Evolutionary conservation across 805 yeast species (phyloP), one percentile per base, ranked within the genome.

Genomic region (Zygoascus flipseniorum): DNA sequence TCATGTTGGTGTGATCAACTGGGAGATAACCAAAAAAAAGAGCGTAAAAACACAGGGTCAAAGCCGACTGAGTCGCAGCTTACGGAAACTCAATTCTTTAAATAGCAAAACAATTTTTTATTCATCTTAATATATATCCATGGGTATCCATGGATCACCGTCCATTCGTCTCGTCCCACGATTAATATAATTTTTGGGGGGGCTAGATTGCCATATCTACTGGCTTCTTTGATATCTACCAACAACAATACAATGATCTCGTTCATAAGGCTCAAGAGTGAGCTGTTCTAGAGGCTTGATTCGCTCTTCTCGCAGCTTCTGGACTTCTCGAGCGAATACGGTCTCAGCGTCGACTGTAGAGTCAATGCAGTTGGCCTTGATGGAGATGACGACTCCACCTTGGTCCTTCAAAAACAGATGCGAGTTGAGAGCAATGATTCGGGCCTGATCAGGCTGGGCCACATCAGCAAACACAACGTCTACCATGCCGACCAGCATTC

Each of bases 381-480:
- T 93, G 67, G 98, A 92, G 69, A 93, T 93, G 61, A 93, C 93
- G 62, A 93, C 99, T 71, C 96, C 96, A 76, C 99, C 99, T 75
- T 85, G 89, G 74, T 93, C 97, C 76, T 93, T 93, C 72, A 93
- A 81, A 86, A 93, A 93, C 81, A 92, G 79, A 75, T 93, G 99
- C 54, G 98, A 85, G 82, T 93, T 93, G 72, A 93, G 83, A 52
- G 98, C 99, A 72, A 93, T 92, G 71, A 93, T 93, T 86, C 99
- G 95, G 65, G 99, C 99, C 79, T 93, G 99, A 77, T 93, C 99
- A 45, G 99, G 99, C 79, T 93, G 99, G 62, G 99, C 99, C 72
- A 93, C 99, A 80, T 93, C 99, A 58, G 99, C 99, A 69, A 93
- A 93, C 57, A 93, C 98, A 70, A 83, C 88, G 74, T 93, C 99